Conservation (phyloP, 129 eudicot species). For the Sambucus nigra region DNA sequence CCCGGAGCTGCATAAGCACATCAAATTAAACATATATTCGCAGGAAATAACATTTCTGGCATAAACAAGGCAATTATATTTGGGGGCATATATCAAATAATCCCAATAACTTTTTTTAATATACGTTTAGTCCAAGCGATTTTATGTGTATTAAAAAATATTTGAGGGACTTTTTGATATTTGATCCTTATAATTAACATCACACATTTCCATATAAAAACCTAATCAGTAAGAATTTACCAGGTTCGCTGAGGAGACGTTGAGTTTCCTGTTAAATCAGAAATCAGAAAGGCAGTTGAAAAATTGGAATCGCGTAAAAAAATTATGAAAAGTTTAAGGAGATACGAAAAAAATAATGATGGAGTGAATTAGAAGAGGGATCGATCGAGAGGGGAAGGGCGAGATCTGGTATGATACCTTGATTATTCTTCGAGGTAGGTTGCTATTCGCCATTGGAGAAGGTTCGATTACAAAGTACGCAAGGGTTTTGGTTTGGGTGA, state of each 20-base stretch:
- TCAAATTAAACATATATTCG: too few relatives aligned
- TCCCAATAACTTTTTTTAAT: too few relatives aligned
- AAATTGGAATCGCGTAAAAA: not conserved
- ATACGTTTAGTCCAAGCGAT: too few relatives aligned
- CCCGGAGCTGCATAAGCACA: slow-evolving; percentile 77
- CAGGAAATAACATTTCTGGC: too few relatives aligned
- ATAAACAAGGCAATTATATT: too few relatives aligned
- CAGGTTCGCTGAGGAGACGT: slow-evolving; percentile 97
- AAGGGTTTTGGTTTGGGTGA: slow-evolving; percentile 18
- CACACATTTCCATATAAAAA: not conserved
- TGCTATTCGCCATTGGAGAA: slow-evolving; percentile 74
- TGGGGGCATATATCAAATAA: too few relatives aligned
- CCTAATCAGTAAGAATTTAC: slow-evolving; percentile 14
- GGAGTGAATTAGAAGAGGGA: slow-evolving; percentile 12
- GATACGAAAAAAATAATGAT: not conserved
- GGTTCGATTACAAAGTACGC: slow-evolving; percentile 16
- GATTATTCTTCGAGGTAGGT: slow-evolving; percentile 84
- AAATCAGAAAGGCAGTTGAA: slow-evolving; percentile 13
- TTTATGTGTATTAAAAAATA: too few relatives aligned
- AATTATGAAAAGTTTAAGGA: not conserved
- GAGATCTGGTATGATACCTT: slow-evolving; percentile 44
- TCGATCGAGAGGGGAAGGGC: slow-evolving; percentile 22
- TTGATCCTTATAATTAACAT: not conserved
- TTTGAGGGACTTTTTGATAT: not conserved
- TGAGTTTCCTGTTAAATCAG: slow-evolving; percentile 66